Conservation (phyloP, 331 rosid genomes). For the Saraca asoca region DNA sequence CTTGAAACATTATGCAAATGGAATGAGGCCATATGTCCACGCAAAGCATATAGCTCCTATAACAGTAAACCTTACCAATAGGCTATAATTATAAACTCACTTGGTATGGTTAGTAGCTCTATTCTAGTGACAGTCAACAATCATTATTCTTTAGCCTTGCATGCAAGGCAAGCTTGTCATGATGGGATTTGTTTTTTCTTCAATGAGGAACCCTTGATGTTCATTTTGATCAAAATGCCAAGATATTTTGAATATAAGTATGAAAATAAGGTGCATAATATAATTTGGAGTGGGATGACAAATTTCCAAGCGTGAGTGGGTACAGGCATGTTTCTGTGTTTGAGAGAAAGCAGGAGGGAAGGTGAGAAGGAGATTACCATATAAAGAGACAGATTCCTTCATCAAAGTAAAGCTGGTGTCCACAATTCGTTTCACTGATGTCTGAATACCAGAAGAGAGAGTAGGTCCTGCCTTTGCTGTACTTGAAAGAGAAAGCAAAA, state of each 20-base stretch:
- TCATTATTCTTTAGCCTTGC: background rate
- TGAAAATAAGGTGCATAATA: too few relatives aligned
- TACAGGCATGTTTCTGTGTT: background rate
- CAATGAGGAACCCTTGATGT: too few relatives aligned
- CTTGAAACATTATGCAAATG: background rate
- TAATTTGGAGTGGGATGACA: too few relatives aligned
- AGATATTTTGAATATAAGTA: too few relatives aligned
- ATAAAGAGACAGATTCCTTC: constrained; percentile 63
- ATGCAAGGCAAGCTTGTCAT: too few relatives aligned
- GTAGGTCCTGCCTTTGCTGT: constrained; percentile 79
- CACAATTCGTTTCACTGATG: constrained; percentile 70
- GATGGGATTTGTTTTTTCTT: too few relatives aligned
- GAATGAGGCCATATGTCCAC: background rate
- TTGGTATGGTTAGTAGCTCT: background rate
- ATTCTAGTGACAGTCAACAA: background rate
- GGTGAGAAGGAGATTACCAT: constrained; percentile 52
- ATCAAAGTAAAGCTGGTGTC: constrained; percentile 74
- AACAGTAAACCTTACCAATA: background rate
- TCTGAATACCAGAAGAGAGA: constrained; percentile 55
- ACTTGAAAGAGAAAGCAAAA: constrained; percentile 78
- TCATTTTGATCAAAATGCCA: too few relatives aligned
- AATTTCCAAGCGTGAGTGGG: too few relatives aligned
- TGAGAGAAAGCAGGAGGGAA: background rate
- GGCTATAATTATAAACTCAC: background rate
- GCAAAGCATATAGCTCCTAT: background rate